Percentiles rank a stretch among this genome's conserved stretches.
phyloP scores from a whole-genome alignment of 371 early-diverging fungal species.

The Zopfochytrium polystomum region DNA sequence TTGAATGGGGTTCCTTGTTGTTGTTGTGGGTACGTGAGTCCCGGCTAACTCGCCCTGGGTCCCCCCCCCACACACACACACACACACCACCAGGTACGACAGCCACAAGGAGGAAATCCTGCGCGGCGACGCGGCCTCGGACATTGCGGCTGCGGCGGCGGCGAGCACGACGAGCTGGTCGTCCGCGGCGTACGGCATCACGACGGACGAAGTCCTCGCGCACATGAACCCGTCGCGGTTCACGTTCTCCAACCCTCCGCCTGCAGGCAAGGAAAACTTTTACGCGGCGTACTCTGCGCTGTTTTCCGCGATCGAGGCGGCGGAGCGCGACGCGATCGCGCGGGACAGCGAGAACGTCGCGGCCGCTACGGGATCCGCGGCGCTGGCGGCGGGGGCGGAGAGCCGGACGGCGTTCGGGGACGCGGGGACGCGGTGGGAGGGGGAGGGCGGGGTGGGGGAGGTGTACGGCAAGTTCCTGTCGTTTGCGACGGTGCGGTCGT shows the following conservation, averaged over 20 bases:
- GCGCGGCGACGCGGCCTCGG: conserved; percentile 60
- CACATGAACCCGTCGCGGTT: conserved; percentile 49
- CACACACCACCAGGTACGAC: conserved; percentile 61
- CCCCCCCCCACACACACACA: neutral
- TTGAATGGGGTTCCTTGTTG: neutral
- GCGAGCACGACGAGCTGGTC: conserved; percentile 24
- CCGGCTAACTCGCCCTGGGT: neutral
- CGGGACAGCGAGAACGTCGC: conserved; percentile 36
- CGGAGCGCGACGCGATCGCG: conserved; percentile 68
- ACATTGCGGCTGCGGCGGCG: conserved; percentile 15
- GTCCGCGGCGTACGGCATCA: conserved; percentile 41
- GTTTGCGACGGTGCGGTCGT: conserved; percentile 77
- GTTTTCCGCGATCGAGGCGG: conserved; percentile 71
- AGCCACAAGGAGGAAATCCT: conserved; percentile 78
- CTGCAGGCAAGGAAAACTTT: conserved; percentile 67
- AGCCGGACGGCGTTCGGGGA: neutral
- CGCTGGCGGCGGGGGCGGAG: neutral
- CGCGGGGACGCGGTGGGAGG: too few relatives aligned
- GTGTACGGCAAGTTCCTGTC: conserved; percentile 17
- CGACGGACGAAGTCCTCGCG: conserved; percentile 62
- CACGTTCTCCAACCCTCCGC: neutral
- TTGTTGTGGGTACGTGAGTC: neutral
- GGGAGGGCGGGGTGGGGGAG: too few relatives aligned
- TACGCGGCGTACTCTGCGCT: conserved; percentile 74
- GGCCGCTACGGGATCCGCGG: neutral